These are phyloP conservation scores for Tetracentron sinense DNA, from an alignment of 164 flowering plant genomes.

Conservation along the genomic window DNA sequence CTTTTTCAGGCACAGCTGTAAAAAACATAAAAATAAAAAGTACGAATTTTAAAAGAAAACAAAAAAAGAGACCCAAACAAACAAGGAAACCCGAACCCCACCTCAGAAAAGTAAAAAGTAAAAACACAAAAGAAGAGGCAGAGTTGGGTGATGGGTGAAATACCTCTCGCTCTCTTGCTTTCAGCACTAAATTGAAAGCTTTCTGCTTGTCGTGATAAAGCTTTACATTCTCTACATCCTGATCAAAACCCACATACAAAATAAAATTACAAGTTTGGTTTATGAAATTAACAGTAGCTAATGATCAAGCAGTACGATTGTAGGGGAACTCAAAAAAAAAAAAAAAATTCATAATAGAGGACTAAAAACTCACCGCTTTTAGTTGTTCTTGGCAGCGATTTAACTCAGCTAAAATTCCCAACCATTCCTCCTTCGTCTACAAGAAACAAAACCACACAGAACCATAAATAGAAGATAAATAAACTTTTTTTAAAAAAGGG, in stretches of 20 bases:
- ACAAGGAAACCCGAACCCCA: not conserved
- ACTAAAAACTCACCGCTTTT: conserved; percentile 25
- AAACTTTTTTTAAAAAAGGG: too few relatives aligned
- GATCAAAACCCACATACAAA: not conserved
- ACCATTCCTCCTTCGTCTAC: conserved; percentile 36
- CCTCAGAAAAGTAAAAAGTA: not conserved
- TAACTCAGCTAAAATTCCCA: conserved; percentile 14
- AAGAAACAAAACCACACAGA: conserved; percentile 6
- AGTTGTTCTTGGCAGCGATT: conserved; percentile 25
- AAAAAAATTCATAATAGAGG: conserved; percentile 3
- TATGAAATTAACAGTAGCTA: not conserved
- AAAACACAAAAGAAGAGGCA: not conserved
- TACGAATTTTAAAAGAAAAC: not conserved
- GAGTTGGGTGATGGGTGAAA: not conserved
- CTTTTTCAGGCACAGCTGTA: not conserved
- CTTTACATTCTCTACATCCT: conserved; percentile 32
- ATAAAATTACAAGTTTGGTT: not conserved
- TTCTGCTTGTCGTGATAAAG: conserved; percentile 11
- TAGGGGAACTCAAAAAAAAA: not conserved
- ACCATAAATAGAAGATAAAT: not conserved
- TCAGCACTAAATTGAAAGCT: conserved; percentile 25
- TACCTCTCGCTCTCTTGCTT: conserved; percentile 30
- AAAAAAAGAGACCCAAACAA: not conserved
- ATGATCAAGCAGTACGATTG: not conserved
- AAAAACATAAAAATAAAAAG: not conserved